These are phyloP conservation scores for Coriaria nepalensis DNA, from an alignment of 306 rosid species.

Conservation along the genomic window DNA sequence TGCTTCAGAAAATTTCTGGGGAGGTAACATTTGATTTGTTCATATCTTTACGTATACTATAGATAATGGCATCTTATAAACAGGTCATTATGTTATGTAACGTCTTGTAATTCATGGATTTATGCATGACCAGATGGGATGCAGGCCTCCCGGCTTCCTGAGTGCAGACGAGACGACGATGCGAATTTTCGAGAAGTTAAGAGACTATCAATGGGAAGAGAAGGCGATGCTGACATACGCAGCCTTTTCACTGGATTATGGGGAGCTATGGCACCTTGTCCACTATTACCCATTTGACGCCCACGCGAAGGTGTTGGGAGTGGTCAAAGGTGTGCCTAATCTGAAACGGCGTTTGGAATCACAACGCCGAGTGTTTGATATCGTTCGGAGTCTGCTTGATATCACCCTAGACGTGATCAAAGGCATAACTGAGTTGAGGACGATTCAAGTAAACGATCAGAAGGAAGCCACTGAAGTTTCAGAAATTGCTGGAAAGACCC, in stretches of 20 bases:
- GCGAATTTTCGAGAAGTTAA: constrained; percentile 2
- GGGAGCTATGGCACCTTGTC: constrained; percentile 12
- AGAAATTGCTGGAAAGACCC: constrained; percentile 3
- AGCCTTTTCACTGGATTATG: constrained; percentile 10
- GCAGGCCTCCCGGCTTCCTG: constrained; percentile 8
- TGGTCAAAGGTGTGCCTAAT: constrained; percentile 1
- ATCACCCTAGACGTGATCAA: constrained; percentile 1
- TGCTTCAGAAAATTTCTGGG: background rate
- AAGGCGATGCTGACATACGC: constrained; percentile 7
- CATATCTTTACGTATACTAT: no score
- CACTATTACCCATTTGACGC: constrained; percentile 2
- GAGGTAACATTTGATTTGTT: background rate
- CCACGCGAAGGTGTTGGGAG: constrained; percentile 6
- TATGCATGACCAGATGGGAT: background rate
- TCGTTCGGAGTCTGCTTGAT: constrained; percentile 1
- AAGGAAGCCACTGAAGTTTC: constrained; percentile 1
- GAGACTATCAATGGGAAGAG: constrained; percentile 9
- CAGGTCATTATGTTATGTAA: no score
- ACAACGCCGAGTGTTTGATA: constrained; percentile 3
- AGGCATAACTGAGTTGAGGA: constrained; percentile 1
- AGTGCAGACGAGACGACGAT: constrained; percentile 7
- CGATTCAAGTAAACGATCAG: background rate
- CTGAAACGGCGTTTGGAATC: background rate
- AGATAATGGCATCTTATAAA: no score
- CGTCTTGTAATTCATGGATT: background rate